Base-by-base conservation (phyloP, 306 rosid species). In the Argentina anserina region DNA sequence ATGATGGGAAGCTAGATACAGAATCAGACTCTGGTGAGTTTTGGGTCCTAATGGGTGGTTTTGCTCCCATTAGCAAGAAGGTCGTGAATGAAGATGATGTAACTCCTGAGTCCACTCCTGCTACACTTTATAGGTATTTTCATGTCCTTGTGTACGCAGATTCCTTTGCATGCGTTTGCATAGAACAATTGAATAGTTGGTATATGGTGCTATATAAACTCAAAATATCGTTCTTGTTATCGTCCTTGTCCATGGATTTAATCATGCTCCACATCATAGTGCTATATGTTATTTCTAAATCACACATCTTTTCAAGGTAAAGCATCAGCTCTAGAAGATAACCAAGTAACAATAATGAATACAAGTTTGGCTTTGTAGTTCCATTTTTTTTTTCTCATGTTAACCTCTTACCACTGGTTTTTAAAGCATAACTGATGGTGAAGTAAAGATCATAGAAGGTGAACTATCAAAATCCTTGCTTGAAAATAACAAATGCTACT, bases 11-110 rank as follows among this genome's bases (percentile, higher is more conserved):
- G 87, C 81, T 95, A 74, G 99, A 95, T 72, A 95, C 99, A 1
- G 99, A 95, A 84, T 95, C 99, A 2, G 99, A 95, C 82, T 95
- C 99, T 0, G 99, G 99, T 75, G 99, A 95, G 76, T 95, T 95
- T 77, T 95, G 99, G 99, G 97, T 95, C 80, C 97, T 95, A 79
- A 87, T 95, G 69, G 99, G 99, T 78, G 99, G 99, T 68, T 95
- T 95, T 81, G 99, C 99, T 74, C 99, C 99, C 43, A 95, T 95
- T 78, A 97, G 91, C 71, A 95, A 95, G 89, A 95, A 91, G 85
- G 88, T 95, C 47, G 71, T 82, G 33, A 43, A 77, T 40, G 99
- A 95, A 76, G 99, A 95, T 82, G 99, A 95, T 80, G 79, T 90
- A 12, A 69, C 88, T 76, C 97, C 97, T 29, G 99, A 95, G 86